Evolutionary conservation across 148 eudicot genomes (phyloP).

Genomic region (Selenicereus undatus): DNA sequence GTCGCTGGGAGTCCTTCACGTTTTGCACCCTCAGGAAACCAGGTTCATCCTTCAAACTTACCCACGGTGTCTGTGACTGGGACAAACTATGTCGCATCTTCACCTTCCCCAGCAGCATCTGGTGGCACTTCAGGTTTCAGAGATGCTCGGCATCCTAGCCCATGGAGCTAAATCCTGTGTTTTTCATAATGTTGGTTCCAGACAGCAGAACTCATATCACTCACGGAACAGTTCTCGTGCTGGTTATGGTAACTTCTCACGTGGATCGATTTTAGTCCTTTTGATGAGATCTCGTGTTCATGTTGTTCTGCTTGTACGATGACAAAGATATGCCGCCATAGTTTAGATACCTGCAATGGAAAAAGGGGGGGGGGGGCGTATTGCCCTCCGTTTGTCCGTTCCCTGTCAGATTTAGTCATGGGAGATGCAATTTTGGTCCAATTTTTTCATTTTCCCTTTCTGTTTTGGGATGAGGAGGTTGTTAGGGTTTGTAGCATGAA

Average conservation of each 20-base stretch:
- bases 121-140: conserved; percentile 85
- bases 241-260: neutral
- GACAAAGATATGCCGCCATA: neutral
- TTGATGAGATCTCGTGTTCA: neutral
- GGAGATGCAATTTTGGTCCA: conserved; percentile 15
- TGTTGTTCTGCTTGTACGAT: neutral
- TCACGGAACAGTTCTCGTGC: neutral
- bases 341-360: neutral
- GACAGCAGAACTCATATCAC: neutral
- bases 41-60: conserved; percentile 47
- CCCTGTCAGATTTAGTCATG: neutral
- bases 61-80: conserved; percentile 71
- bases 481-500: too few species aligned
- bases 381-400: neutral
- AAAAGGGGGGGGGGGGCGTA: too few species aligned
- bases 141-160: conserved; percentile 73
- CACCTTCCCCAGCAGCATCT: conserved; percentile 98
- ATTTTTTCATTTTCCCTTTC: neutral
- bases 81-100: conserved; percentile 71
- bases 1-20: conserved; percentile 75
- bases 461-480: neutral
- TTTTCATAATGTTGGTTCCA: neutral
- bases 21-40: conserved; percentile 71
- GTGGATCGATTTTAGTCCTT: neutral
- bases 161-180: conserved; percentile 50